Conservation (phyloP, 306 rosid species). For the Alnus rubra region DNA sequence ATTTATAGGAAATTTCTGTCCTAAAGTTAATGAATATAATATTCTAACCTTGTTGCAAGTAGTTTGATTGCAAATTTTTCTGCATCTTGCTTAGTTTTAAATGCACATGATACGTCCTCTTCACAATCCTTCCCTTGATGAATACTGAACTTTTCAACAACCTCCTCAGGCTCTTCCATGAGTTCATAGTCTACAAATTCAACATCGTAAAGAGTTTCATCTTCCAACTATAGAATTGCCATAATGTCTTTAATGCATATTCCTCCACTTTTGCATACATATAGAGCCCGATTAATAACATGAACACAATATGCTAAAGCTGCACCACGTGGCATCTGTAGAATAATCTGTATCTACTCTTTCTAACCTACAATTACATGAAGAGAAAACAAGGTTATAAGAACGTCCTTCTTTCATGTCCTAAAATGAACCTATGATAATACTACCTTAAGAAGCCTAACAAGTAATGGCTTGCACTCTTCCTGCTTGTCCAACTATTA, state of each 20-base stretch:
- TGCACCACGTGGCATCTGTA: not conserved
- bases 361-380: not conserved
- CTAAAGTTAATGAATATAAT: not conserved
- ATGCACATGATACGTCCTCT: slow-evolving; percentile 32
- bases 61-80: slow-evolving; percentile 62
- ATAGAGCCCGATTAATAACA: not conserved
- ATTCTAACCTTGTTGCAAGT: slow-evolving; percentile 74
- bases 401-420: not conserved
- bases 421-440: not conserved
- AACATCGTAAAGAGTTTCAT: slow-evolving; percentile 18
- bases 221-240: slow-evolving; percentile 23
- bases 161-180: slow-evolving; percentile 49
- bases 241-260: slow-evolving; percentile 12
- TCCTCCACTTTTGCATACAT: not conserved
- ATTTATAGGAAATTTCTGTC: too few relatives aligned
- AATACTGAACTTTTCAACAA: slow-evolving; percentile 43
- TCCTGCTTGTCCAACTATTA: not conserved
- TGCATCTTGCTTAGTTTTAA: slow-evolving; percentile 44
- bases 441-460: not conserved
- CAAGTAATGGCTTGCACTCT: not conserved
- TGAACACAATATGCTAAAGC: not conserved
- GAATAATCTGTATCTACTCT: not conserved
- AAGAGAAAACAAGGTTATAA: not conserved
- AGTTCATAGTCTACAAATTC: slow-evolving; percentile 36
- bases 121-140: slow-evolving; percentile 32